Conservation (phyloP, 2,329 filamentous ascomycete genomes). For the Penicillium glabrum region DNA sequence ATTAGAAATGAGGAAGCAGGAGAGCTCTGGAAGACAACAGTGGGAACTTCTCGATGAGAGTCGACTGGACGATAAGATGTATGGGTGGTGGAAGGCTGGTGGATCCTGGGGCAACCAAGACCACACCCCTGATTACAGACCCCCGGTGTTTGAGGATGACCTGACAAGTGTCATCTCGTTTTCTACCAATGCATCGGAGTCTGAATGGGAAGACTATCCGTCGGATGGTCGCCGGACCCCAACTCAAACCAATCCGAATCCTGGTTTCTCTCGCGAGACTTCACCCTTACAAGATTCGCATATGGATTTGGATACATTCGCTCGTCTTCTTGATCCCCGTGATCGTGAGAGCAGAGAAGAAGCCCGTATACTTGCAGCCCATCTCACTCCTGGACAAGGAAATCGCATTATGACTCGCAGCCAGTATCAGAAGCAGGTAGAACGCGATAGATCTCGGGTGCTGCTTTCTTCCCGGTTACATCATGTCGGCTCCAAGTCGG, state of each 20-base stretch:
- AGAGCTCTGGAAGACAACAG: conserved; percentile 45
- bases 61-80: conserved; percentile 71
- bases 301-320: conserved; percentile 68
- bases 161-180: conserved; percentile 78
- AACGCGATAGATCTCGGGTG: conserved; percentile 69
- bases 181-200: conserved; percentile 52
- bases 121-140: conserved; percentile 73
- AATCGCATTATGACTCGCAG: conserved; percentile 75
- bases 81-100: conserved; percentile 79
- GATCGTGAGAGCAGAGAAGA: conserved; percentile 77
- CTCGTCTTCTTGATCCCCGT: conserved; percentile 76
- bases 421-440: conserved; percentile 67
- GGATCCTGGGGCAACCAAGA: conserved; percentile 85
- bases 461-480: conserved; percentile 52
- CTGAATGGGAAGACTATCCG: conserved; percentile 49
- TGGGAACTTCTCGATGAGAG: conserved; percentile 58
- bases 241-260: conserved; percentile 63
- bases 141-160: conserved; percentile 61
- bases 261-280: conserved; percentile 37
- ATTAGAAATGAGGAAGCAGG: conserved; percentile 67
- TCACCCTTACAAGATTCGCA: conserved; percentile 63
- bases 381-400: conserved; percentile 60
- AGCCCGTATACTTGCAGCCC: conserved; percentile 76
- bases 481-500: conserved; percentile 7
- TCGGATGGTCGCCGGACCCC: conserved; percentile 64